Base-by-base conservation (phyloP, 176 grass and related monocot genomes). In the Oryza australiensis region DNA sequence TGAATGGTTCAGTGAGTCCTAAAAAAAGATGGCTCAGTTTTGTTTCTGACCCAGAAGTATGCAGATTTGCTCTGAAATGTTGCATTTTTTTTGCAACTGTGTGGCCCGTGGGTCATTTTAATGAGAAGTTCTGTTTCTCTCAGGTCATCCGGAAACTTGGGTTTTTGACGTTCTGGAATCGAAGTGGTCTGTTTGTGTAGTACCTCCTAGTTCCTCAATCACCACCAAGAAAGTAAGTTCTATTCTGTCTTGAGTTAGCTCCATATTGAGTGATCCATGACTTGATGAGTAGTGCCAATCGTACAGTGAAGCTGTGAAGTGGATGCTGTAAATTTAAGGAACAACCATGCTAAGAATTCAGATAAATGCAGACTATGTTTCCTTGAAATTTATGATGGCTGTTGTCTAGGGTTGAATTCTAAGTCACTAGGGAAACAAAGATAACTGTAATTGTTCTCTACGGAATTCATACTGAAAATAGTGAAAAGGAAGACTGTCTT, bases 101-200 rank as follows among this genome's bases (percentile, higher is more conserved):
- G 38, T 57, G 51, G 0, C 16, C 28, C 24, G 13, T 64, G 24
- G 1, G 2, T 1, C 65, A 46, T 42, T 60, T 60, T 86, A 72
- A 77, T 24, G 45, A 7, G 3, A 74, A 59, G 2, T 46, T 5
- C 20, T 87, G 16, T 86, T 26, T 40, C 67, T 91, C 62, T 81
- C 88, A 98, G 95, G 92, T 70, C 85, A 93, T 81, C 88, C 88
- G 12, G 90, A 99, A 84, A 99, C 93, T 20, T 76, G 92, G 80
- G 87, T 95, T 62, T 93, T 99, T 40, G 96, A 99, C 86, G 76
- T 99, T 57, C 72, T 95, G 23, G 90, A 91, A 83, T 90, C 86
- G 26, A 94, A 92, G 81, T 99, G 96, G 96, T 90, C 93, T 26
- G 88, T 91, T 68, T 93, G 86, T 77, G 90, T 95, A 38, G 76